Evolutionary conservation across 805 yeast genomes (phyloP), one percentile per base, ranked within the genome.

Genomic region (Brettanomyces sp.): DNA sequence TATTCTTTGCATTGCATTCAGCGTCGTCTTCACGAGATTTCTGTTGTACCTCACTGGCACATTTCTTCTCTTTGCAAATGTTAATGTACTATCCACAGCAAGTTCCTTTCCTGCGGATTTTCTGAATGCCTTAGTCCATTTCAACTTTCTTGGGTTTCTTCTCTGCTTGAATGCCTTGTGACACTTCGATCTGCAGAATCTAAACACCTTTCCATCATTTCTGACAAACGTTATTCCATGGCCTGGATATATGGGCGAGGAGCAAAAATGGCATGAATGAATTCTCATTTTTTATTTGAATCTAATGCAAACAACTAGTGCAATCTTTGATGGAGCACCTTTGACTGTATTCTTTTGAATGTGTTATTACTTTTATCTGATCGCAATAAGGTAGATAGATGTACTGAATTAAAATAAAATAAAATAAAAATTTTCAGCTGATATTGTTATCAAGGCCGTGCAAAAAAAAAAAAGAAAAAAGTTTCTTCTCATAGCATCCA

Each of bases 71-170:
- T 95, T 90, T 49, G 96, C 95, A 67, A 93, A 93, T 1, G 98
- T 86, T 60, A 93, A 76, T 4, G 99, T 90, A 4, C 96, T 85
- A 62, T 93, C 99, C 48, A 93, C 98, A 23, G 95, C 96, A 74
- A 93, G 78, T 65, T 93, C 99, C 67, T 93, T 93, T 60, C 99
- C 99, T 40, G 98, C 98, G 51, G 98, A 95, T 67, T 93, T 93
- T 72, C 99, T 81, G 77, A 93, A 93, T 1, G 99, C 98, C 68
- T 93, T 93, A 47, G 99, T 93, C 99, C 99, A 93, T 70, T 79
- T 85, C 68, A 90, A 80, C 69, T 93, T 93, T 72, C 99, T 83
- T 57, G 99, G 99, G 73, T 93, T 93, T 69, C 99, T 83, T 75
- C 96, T 89, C 73, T 89, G 95, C 66, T 93, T 93, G 80, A 93